Conservation (phyloP, 164 flowering plant species). For the Protea cynaroides region DNA sequence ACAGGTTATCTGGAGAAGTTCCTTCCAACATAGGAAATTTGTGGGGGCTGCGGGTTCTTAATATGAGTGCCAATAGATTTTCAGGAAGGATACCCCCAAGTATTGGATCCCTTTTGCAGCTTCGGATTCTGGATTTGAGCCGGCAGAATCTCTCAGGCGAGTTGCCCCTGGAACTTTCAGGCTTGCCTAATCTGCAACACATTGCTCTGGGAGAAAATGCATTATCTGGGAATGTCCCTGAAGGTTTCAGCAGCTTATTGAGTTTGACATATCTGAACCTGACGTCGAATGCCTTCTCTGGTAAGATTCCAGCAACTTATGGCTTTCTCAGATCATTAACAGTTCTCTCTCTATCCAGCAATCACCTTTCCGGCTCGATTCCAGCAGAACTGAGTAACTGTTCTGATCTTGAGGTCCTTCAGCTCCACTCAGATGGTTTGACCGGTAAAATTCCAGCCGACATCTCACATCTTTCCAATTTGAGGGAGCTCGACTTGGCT, state of each 20-base stretch:
- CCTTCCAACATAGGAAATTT: constrained; percentile 35
- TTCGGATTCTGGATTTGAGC: constrained; percentile 57
- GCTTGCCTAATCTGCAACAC: constrained; percentile 55
- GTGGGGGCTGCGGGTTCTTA: constrained; percentile 34
- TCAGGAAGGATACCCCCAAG: constrained; percentile 52
- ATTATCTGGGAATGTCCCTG: constrained; percentile 53
- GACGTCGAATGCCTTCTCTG: constrained; percentile 45
- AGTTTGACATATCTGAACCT: constrained; percentile 46
- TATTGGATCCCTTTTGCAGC: constrained; percentile 43
- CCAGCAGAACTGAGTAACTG: constrained; percentile 58
- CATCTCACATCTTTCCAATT: constrained; percentile 37
- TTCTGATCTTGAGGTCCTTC: constrained; percentile 41
- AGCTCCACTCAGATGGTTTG: constrained; percentile 43
- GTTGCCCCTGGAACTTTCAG: constrained; percentile 58
- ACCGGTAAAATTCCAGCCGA: constrained; percentile 38
- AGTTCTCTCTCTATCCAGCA: constrained; percentile 47
- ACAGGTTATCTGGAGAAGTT: constrained; percentile 42
- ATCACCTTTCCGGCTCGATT: constrained; percentile 34
- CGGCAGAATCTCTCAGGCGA: constrained; percentile 52
- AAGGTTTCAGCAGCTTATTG: constrained; percentile 66
- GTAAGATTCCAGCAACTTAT: constrained; percentile 46
- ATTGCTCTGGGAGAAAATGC: constrained; percentile 51
- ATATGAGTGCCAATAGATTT: constrained; percentile 52
- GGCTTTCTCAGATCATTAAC: constrained; percentile 44
- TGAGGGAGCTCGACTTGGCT: constrained; percentile 48